A percentile compares a stretch with the other conserved stretches of the same genome.
Evolutionary conservation across 768 basidiomycete genomes (phyloP).

Genomic region (Leccinellum luteum): DNA sequence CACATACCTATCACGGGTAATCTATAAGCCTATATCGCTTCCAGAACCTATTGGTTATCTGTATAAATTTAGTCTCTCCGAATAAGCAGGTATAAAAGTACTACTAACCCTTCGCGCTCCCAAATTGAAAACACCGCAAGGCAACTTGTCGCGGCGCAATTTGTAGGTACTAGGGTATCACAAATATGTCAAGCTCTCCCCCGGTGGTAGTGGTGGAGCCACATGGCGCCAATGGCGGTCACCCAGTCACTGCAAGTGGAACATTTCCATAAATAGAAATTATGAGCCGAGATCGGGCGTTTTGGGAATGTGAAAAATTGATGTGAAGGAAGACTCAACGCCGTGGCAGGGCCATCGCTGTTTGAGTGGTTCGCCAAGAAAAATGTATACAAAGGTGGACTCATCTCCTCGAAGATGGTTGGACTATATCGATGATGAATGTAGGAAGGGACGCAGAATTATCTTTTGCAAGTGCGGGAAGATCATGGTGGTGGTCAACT

Average conservation of each 20-base stretch:
- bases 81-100: not conserved
- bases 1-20: too few relatives aligned
- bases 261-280: slow-evolving; percentile 26
- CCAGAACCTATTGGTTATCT: not conserved
- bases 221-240: not conserved
- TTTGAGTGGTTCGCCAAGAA: not conserved
- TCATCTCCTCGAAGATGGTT: not conserved
- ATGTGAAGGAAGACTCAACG: slow-evolving; percentile 24
- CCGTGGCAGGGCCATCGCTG: slow-evolving; percentile 7
- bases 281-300: slow-evolving; percentile 18
- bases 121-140: not conserved
- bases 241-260: not conserved
- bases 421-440: not conserved
- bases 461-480: not conserved
- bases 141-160: not conserved
- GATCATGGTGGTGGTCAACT: not conserved
- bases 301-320: slow-evolving; percentile 21
- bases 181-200: not conserved
- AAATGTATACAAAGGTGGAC: not conserved
- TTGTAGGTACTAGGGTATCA: not conserved
- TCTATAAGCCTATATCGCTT: not conserved
- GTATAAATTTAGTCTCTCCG: not conserved
- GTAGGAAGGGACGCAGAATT: not conserved
- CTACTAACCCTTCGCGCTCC: not conserved
- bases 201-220: not conserved